phyloP scores from a whole-genome alignment of 1,284 basidiomycete species.

The Ustilago crameri region DNA sequence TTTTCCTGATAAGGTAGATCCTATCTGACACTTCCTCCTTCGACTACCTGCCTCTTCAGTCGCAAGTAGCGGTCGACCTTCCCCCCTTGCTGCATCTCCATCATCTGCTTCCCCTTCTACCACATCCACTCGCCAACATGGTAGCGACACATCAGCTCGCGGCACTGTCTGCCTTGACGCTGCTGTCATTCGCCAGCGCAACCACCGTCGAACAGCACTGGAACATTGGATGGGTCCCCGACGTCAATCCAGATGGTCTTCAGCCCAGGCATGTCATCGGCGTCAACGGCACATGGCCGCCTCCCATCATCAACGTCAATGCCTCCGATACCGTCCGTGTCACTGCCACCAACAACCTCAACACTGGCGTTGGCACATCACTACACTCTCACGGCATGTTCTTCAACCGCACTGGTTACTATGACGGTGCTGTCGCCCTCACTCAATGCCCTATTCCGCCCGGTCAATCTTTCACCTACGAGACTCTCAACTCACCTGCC shows the following conservation, averaged over 20 bases:
- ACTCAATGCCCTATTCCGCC: conserved; percentile 67
- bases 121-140: conserved; percentile 11
- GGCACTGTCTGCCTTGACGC: conserved; percentile 21
- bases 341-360: conserved; percentile 58
- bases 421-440: conserved; percentile 58
- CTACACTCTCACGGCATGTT: conserved; percentile 67
- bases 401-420: conserved; percentile 59
- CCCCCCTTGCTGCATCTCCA: not conserved
- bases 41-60: not conserved
- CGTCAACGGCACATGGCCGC: conserved; percentile 61
- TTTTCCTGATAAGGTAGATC: too few species aligned
- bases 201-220: conserved; percentile 70
- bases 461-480: conserved; percentile 53
- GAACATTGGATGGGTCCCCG: conserved; percentile 74
- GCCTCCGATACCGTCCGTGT: conserved; percentile 61
- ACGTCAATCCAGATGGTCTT: conserved; percentile 63
- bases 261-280: conserved; percentile 54
- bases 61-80: not conserved
- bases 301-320: conserved; percentile 62
- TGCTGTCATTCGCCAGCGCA: conserved; percentile 37
- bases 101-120: not conserved
- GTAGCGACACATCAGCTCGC: conserved; percentile 11
- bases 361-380: conserved; percentile 46
- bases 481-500: conserved; percentile 45
- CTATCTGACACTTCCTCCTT: not conserved